Base-by-base conservation (phyloP, 2,329 filamentous ascomycete species). In the Fusarium falciforme region DNA sequence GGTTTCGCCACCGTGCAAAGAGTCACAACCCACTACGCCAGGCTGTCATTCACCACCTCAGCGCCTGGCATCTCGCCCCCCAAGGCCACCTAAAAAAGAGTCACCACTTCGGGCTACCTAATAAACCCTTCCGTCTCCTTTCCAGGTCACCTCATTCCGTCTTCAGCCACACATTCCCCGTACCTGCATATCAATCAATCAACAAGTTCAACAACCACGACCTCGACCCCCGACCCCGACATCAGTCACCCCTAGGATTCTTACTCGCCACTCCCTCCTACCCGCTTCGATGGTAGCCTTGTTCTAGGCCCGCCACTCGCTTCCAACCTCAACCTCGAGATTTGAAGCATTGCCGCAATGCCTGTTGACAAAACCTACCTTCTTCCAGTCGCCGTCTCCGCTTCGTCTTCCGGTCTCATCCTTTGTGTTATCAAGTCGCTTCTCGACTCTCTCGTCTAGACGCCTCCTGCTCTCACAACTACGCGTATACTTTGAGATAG, bases 311-410 rank as follows among this genome's bases (percentile, higher is more conserved):
- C 77, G 75, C 79, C 79, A 76, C 62, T 70, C 66, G 73, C 67
- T 73, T 74, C 71, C 58, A 67, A 77, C 73, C 69, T 77, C 76
- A 68, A 38, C 62, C 62, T 70, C 72, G 73, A 77, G 66, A 66
- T 68, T 76, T 65, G 76, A 79, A 82, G 81, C 79, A 80, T 80
- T 82, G 74, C 78, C 82, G 90, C 85, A 79, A 92, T 92, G 90
- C 86, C 85, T 88, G 80, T 90, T 89, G 86, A 84, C 86, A 84
- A 82, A 83, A 82, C 81, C 78, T 78, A 78, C 78, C 76, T 81
- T 80, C 85, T 84, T 85, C 87, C 89, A 91, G 90, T 91, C 89
- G 89, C 87, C 88, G 85, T 89, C 88, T 87, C 85, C 83, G 87
- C 86, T 84, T 86, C 84, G 89, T 89, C 87, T 81, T 86, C 88